Evolutionary conservation across 768 basidiomycete genomes (phyloP).

Genomic region (Dioszegia aurantiaca): DNA sequence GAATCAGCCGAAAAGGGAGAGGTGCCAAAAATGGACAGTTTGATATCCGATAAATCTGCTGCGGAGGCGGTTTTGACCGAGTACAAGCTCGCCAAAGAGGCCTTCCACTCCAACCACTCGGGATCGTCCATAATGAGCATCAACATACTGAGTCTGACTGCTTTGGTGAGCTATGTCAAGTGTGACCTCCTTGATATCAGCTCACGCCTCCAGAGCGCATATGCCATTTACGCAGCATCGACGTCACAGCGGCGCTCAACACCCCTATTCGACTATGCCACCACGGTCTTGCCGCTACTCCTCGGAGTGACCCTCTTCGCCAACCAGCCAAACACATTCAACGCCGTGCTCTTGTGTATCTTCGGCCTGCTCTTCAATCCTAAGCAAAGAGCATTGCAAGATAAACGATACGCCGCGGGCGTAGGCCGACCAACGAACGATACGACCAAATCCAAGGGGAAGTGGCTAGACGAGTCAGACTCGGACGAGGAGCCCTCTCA

Average conservation of each 20-base stretch:
- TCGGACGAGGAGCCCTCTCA: constrained; percentile 44
- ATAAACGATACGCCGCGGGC: constrained; percentile 7
- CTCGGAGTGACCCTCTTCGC: constrained; percentile 77
- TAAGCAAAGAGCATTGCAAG: constrained; percentile 1
- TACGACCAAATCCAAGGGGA: constrained; percentile 22
- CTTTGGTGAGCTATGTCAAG: constrained; percentile 59
- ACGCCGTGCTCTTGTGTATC: constrained; percentile 42
- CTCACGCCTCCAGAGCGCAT: constrained; percentile 56
- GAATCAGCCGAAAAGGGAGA: neutral
- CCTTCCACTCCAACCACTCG: constrained; percentile 70
- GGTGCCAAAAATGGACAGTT: neutral
- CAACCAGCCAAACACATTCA: constrained; percentile 59
- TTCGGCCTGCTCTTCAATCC: constrained; percentile 5
- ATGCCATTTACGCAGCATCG: constrained; percentile 61
- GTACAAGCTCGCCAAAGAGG: constrained; percentile 78
- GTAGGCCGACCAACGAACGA: neutral
- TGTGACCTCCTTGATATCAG: neutral
- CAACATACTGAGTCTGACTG: constrained; percentile 65
- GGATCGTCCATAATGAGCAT: constrained; percentile 70
- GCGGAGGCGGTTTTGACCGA: constrained; percentile 17
- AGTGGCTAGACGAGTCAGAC: constrained; percentile 47
- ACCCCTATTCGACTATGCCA: constrained; percentile 58
- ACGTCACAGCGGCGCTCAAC: neutral
- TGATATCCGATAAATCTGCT: neutral
- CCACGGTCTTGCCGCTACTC: constrained; percentile 73